phyloP scores from a whole-genome alignment of 129 eudicot genomes.

The Tagetes erecta region DNA sequence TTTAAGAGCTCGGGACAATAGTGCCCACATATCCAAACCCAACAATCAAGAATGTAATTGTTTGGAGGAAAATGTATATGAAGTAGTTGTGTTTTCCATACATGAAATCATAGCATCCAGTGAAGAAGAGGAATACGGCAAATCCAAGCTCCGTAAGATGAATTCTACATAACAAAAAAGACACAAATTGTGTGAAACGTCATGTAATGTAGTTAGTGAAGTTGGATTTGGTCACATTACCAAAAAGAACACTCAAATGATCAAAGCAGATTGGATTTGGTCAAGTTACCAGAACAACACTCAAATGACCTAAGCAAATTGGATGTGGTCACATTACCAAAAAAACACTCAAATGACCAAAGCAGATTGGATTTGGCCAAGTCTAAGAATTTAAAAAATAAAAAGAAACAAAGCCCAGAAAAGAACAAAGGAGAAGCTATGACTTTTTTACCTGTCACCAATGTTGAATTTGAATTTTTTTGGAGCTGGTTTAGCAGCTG shows the following conservation, averaged over 20 bases:
- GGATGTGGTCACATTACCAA: constrained; percentile 30
- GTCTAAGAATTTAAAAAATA: not conserved
- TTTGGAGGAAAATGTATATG: constrained; percentile 90
- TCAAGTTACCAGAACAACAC: not conserved
- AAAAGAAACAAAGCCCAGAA: not conserved
- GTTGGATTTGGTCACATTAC: constrained; percentile 34
- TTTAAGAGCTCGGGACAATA: constrained; percentile 63
- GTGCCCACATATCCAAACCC: constrained; percentile 98
- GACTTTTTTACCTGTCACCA: constrained; percentile 71
- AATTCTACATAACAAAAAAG: constrained; percentile 48
- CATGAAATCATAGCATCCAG: constrained; percentile 84
- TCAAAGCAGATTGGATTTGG: not conserved
- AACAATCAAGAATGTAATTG: constrained; percentile 75
- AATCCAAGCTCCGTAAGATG: constrained; percentile 78
- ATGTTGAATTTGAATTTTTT: constrained; percentile 53
- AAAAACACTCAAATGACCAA: no score
- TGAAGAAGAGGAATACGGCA: constrained; percentile 77
- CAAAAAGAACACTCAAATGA: not conserved
- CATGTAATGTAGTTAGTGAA: constrained; percentile 7
- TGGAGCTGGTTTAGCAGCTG: constrained; percentile 46
- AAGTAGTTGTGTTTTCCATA: constrained; percentile 86
- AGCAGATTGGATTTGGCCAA: constrained; percentile 2
- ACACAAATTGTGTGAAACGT: not conserved
- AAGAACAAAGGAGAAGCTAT: not conserved
- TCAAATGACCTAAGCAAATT: not conserved